These are phyloP conservation scores for Candida piceae DNA, from an alignment of 805 yeast genomes.

Conservation along the genomic window DNA sequence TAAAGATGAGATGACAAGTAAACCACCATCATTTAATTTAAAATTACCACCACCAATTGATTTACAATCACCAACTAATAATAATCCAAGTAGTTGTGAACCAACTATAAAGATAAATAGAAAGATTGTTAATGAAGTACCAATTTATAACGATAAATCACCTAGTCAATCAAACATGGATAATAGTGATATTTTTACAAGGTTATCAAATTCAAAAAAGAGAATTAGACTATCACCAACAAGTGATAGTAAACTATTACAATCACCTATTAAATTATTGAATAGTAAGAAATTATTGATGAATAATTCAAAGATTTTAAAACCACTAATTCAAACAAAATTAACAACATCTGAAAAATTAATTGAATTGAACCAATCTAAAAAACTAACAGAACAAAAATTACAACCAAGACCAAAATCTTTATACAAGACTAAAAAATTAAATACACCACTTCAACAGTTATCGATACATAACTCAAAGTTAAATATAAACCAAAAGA, in stretches of 20 bases:
- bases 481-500: slow-evolving; percentile 9
- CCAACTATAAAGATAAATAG: slow-evolving; percentile 27
- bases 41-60: slow-evolving; percentile 24
- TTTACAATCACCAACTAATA: slow-evolving; percentile 9
- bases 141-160: no score
- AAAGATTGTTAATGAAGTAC: slow-evolving; percentile 1
- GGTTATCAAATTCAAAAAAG: not conserved
- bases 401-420: slow-evolving; percentile 11
- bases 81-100: slow-evolving; percentile 19
- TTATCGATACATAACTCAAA: slow-evolving; percentile 17
- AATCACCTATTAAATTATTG: no score
- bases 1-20: slow-evolving; percentile 11
- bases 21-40: slow-evolving; percentile 8
- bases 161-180: no score
- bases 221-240: no score
- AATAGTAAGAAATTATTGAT: no score
- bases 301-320: slow-evolving; percentile 11
- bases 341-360: slow-evolving; percentile 6
- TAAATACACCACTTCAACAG: slow-evolving; percentile 8
- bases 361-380: slow-evolving; percentile 9
- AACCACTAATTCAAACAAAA: slow-evolving; percentile 8
- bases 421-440: slow-evolving; percentile 8
- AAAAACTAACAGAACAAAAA: slow-evolving; percentile 23
- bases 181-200: no score
- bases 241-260: no score